phyloP scores from a whole-genome alignment of 805 yeast genomes.

The Metschnikowia lunata region DNA sequence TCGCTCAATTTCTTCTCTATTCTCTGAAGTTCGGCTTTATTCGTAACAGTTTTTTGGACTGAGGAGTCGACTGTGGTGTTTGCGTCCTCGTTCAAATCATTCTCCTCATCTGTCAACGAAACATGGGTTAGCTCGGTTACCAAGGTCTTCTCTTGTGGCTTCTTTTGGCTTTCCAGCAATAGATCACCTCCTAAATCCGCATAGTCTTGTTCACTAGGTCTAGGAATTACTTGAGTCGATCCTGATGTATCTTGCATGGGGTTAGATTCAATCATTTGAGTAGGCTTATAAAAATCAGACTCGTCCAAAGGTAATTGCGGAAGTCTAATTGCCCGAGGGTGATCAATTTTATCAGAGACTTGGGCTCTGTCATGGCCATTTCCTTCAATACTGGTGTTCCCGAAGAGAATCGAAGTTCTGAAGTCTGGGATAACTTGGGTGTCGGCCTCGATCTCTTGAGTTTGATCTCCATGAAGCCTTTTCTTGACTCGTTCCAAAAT shows the following conservation, averaged over 20 bases:
- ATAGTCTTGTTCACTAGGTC: not conserved
- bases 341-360: not conserved
- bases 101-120: conserved; percentile 39
- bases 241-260: conserved; percentile 1
- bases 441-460: conserved; percentile 1
- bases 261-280: conserved; percentile 2
- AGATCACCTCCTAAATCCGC: conserved; percentile 1
- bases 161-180: conserved; percentile 1
- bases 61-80: conserved; percentile 22
- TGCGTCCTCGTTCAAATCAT: conserved; percentile 26
- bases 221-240: conserved; percentile 5
- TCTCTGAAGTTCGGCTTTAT: conserved; percentile 27
- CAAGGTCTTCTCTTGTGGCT: conserved; percentile 18
- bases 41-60: conserved; percentile 13
- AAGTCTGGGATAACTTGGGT: conserved; percentile 16
- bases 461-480: conserved; percentile 20
- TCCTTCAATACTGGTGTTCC: conserved; percentile 2
- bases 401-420: conserved; percentile 14
- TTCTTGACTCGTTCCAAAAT: conserved; percentile 25
- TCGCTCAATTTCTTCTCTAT: conserved; percentile 31
- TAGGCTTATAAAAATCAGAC: conserved; percentile 11
- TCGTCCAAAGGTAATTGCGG: conserved; percentile 32
- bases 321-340: conserved; percentile 11
- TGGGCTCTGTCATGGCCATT: not conserved
- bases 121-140: conserved; percentile 31